These are phyloP conservation scores for Magnolia sinica DNA, from an alignment of 164 flowering plant species.

Conservation along the genomic window DNA sequence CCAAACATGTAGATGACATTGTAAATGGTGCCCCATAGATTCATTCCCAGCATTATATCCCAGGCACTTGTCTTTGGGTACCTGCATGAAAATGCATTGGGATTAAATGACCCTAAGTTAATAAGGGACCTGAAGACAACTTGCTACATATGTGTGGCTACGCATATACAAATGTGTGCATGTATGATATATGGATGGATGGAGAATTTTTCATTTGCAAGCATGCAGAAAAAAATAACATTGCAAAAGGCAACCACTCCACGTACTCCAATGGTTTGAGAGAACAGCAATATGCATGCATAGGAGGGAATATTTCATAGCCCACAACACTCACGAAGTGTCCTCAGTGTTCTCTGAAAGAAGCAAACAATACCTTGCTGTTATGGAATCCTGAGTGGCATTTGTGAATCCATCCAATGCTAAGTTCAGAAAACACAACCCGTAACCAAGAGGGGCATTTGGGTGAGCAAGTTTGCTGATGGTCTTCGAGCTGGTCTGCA, in stretches of 20 bases:
- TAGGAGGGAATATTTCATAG: no score
- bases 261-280: no score
- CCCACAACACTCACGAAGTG: no score
- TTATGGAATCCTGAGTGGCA: slow-evolving; percentile 92
- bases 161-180: no score
- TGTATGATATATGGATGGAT: no score
- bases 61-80: slow-evolving; percentile 96
- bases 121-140: no score
- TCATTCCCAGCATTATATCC: slow-evolving; percentile 99
- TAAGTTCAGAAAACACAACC: slow-evolving; percentile 86
- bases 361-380: slow-evolving; percentile 52
- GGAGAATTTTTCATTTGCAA: neutral
- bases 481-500: slow-evolving; percentile 93
- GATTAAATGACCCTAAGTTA: neutral
- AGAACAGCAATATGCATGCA: no score
- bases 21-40: slow-evolving; percentile 96
- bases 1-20: slow-evolving; percentile 92
- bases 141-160: no score
- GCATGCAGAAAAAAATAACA: neutral
- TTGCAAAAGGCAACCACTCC: no score
- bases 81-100: slow-evolving; percentile 33
- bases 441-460: slow-evolving; percentile 96
- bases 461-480: slow-evolving; percentile 93
- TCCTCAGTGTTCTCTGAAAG: neutral
- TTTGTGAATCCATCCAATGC: slow-evolving; percentile 97